Conservation (phyloP, 1,284 basidiomycete species). For the Paramarasmius palmivorus region DNA sequence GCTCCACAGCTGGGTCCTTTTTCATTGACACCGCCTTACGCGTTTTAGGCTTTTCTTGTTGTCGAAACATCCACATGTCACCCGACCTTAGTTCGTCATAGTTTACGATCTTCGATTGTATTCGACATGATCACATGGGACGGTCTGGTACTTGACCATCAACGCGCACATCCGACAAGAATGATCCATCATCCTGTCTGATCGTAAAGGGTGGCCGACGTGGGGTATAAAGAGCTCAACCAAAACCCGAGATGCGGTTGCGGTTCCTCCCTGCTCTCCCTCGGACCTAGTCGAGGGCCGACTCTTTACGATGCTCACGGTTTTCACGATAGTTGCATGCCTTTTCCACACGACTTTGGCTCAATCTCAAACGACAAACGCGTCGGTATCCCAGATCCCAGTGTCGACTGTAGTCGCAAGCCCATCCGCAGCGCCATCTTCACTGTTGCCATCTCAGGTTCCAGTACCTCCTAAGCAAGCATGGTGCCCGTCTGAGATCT, state of each 20-base stretch:
- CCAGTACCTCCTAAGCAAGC: slow-evolving; percentile 70
- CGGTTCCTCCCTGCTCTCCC: not conserved
- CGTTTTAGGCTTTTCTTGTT: too few species aligned
- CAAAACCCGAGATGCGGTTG: slow-evolving; percentile 5
- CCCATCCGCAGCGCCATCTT: slow-evolving; percentile 55
- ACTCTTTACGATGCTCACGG: slow-evolving; percentile 24
- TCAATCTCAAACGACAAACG: slow-evolving; percentile 21
- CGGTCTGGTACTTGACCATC: not conserved
- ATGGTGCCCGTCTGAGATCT: slow-evolving; percentile 82
- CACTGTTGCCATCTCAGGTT: slow-evolving; percentile 66
- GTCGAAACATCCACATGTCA: not conserved
- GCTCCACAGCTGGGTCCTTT: too few species aligned
- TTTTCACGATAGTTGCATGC: slow-evolving; percentile 24
- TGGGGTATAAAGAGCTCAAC: not conserved
- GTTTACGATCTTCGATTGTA: not conserved
- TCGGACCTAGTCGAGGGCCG: not conserved
- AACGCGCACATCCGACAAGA: not conserved
- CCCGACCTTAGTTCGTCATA: not conserved
- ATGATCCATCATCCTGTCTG: too few species aligned
- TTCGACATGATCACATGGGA: not conserved
- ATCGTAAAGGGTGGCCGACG: too few species aligned
- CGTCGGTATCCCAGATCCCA: slow-evolving; percentile 32
- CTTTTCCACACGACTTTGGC: slow-evolving; percentile 26
- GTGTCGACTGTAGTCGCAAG: slow-evolving; percentile 67
- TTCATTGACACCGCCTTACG: too few species aligned